Base-by-base conservation (phyloP, 768 basidiomycete species). In the Tulasnella sp. region DNA sequence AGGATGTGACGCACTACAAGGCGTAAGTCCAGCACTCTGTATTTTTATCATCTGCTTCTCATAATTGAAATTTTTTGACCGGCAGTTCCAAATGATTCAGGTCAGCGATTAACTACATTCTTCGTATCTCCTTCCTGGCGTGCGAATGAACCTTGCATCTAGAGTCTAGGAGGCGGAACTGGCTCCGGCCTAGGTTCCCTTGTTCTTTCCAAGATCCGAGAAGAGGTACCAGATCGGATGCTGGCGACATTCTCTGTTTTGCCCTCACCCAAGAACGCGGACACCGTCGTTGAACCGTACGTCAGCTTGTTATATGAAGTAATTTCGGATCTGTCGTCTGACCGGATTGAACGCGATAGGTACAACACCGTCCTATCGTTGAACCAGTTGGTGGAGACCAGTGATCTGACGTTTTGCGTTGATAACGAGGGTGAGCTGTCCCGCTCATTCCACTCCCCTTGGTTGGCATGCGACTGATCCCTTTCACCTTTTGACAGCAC, bases 361-460 rank as follows among this genome's bases (percentile, higher is more conserved):
- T 93, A 92, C 68, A 93, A 92, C 65, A 80, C 87, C 0, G 73
- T 89, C 55, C 78, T 94, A 9, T 89, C 92, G 0, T 71, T 88
- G 31, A 85, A 93, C 69, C 91, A 93, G 71, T 80, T 93, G n/a
- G 77, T 91, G 2, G 92, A 93, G 63, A 88, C 84, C 68, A 80
- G 84, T 46, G 92, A 93, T 69, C 71, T 92, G 49, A 85, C 85
- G 0, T 76, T 92, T 59, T 87, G 85, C 68, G 80, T 92, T 49
- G 89, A 92, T 68, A 92, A 92, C 65, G 88, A 91, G 69, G 89
- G 84, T 89, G 61, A 49, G 83, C 71, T 9, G 2, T 10, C 12
- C 24, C 30, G 19, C 46, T 22, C 21, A 11, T 29, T n/a, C 7
- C 5, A 48, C 7, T 48, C 11, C 7, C 19, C 42, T 43, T 7